phyloP scores from a whole-genome alignment of 2,329 filamentous ascomycete genomes.

The Zalaria obscura region DNA sequence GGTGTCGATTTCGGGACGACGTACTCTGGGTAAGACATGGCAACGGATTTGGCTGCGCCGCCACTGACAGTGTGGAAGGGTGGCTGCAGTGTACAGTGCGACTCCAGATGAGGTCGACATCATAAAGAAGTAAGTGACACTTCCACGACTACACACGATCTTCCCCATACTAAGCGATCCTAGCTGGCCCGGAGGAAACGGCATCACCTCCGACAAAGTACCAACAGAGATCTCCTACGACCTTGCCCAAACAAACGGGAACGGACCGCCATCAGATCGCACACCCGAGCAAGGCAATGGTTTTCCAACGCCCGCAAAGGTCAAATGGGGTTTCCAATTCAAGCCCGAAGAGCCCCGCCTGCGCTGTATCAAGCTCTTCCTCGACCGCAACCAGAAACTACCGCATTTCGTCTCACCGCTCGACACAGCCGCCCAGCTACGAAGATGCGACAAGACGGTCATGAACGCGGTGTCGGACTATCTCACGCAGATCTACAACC shows the following conservation, averaged over 20 bases:
- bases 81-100: slow-evolving; percentile 46
- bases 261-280: not conserved
- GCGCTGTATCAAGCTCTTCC: slow-evolving; percentile 73
- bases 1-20: slow-evolving; percentile 75
- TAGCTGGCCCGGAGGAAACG: slow-evolving; percentile 66
- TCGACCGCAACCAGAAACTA: slow-evolving; percentile 67
- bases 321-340: slow-evolving; percentile 76
- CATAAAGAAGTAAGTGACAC: slow-evolving; percentile 45
- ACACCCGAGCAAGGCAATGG: slow-evolving; percentile 5
- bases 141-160: not conserved
- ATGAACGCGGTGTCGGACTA: slow-evolving; percentile 71
- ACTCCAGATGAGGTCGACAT: slow-evolving; percentile 72
- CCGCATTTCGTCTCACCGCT: slow-evolving; percentile 69
- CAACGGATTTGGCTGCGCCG: not conserved
- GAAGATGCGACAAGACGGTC: slow-evolving; percentile 61
- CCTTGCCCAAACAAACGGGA: not conserved
- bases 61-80: slow-evolving; percentile 27
- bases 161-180: not conserved
- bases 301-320: slow-evolving; percentile 10
- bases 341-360: slow-evolving; percentile 62
- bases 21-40: slow-evolving; percentile 32
- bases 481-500: slow-evolving; percentile 58
- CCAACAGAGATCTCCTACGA: slow-evolving; percentile 60
- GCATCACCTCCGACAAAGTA: slow-evolving; percentile 77
- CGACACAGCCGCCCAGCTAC: slow-evolving; percentile 56